Evolutionary conservation across 306 rosid genomes (phyloP).

Genomic region (Begonia masoniana): DNA sequence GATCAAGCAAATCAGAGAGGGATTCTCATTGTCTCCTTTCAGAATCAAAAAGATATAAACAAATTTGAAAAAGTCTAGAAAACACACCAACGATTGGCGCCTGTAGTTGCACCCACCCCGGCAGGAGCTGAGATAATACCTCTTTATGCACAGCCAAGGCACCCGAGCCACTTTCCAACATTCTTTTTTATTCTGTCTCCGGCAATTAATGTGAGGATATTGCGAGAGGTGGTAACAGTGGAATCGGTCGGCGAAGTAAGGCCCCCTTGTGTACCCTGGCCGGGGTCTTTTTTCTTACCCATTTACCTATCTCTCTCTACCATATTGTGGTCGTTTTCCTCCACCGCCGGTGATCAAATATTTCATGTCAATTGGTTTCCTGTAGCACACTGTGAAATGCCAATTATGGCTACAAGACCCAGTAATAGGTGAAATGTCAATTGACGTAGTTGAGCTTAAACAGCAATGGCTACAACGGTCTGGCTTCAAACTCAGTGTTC

Average conservation of each 20-base stretch:
- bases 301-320: not conserved
- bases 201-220: constrained; percentile 31
- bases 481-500: constrained; percentile 30
- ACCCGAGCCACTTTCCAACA: constrained; percentile 1
- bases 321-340: not conserved
- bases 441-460: constrained; percentile 29
- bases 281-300: constrained; percentile 11
- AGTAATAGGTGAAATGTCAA: too few relatives aligned
- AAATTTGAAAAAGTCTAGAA: too few relatives aligned
- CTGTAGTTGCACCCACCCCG: constrained; percentile 25
- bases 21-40: too few relatives aligned
- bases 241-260: too few relatives aligned
- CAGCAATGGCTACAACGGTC: constrained; percentile 22
- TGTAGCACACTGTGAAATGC: too few relatives aligned
- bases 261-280: constrained; percentile 63
- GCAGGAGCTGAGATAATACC: too few relatives aligned
- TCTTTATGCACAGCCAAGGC: too few relatives aligned
- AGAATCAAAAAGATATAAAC: not conserved
- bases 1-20: too few relatives aligned
- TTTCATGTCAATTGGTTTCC: too few relatives aligned
- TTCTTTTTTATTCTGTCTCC: constrained; percentile 11
- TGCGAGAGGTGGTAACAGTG: too few relatives aligned
- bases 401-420: too few relatives aligned
- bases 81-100: too few relatives aligned
- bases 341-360: not conserved